Evolutionary conservation across 352 stramenopile genomes (phyloP).

Genomic region (Globisporangium perplexum): DNA sequence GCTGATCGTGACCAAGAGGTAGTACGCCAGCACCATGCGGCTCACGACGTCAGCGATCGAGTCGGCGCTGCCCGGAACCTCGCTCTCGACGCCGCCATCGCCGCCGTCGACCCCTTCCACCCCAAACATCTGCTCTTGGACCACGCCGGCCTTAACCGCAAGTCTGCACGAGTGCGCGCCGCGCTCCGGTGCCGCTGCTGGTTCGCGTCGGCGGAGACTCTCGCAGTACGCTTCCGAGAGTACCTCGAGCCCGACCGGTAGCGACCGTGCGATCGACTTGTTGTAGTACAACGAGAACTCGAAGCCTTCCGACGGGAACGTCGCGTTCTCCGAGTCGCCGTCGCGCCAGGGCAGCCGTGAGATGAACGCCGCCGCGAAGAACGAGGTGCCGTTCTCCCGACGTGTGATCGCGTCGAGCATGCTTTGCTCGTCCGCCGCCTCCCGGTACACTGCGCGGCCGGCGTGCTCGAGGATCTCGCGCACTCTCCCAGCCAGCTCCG

Average conservation of each 20-base stretch:
- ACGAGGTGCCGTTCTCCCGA: slow-evolving; percentile 31
- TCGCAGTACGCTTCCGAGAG: slow-evolving; percentile 61
- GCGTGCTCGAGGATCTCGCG: slow-evolving; percentile 28
- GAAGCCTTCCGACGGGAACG: slow-evolving; percentile 2
- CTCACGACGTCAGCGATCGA: slow-evolving; percentile 12
- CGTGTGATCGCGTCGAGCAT: slow-evolving; percentile 40
- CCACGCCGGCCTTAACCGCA: slow-evolving; percentile 43
- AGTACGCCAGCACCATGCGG: slow-evolving; percentile 93
- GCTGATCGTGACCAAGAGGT: slow-evolving; percentile 54
- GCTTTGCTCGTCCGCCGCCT: slow-evolving; percentile 12
- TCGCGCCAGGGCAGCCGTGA: slow-evolving; percentile 12
- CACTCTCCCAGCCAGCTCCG: slow-evolving; percentile 18
- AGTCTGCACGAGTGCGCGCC: slow-evolving; percentile 25
- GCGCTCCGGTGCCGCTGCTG: neutral
- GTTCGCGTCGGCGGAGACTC: slow-evolving; percentile 4
- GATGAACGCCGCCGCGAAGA: slow-evolving; percentile 55
- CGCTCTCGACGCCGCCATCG: neutral
- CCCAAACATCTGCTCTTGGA: slow-evolving; percentile 8
- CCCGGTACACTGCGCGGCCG: slow-evolving; percentile 12
- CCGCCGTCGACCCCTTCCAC: neutral
- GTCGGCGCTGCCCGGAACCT: neutral
- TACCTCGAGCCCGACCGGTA: slow-evolving; percentile 57
- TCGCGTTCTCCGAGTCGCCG: slow-evolving; percentile 5
- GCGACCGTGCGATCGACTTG: slow-evolving; percentile 42
- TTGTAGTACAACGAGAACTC: slow-evolving; percentile 68